Evolutionary conservation across 352 stramenopile species (phyloP).

Genomic region (Blastocystis sp.): DNA sequence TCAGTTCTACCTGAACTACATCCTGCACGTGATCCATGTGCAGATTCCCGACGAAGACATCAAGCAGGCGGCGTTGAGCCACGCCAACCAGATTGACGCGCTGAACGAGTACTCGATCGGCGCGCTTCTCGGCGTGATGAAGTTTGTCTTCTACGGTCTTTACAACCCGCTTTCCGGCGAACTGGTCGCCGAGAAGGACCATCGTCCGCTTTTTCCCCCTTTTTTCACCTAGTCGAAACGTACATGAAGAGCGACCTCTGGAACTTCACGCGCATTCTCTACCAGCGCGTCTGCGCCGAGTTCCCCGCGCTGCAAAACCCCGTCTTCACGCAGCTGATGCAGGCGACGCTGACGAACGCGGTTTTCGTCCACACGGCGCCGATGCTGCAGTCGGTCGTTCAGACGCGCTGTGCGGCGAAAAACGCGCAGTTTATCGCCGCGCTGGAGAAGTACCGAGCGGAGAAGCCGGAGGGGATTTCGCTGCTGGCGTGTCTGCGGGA

Average conservation of each 20-base stretch:
- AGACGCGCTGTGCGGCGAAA: not conserved
- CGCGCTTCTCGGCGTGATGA: not conserved
- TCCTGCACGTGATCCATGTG: conserved; percentile 28
- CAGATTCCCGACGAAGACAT: conserved; percentile 39
- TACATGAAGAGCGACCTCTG: conserved; percentile 22
- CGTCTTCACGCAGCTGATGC: not conserved
- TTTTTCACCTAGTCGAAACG: not conserved
- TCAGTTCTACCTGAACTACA: conserved; percentile 49
- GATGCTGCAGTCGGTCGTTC: not conserved
- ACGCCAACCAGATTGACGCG: conserved; percentile 12
- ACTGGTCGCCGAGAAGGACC: not conserved
- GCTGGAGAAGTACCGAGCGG: not conserved
- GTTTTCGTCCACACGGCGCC: conserved; percentile 17
- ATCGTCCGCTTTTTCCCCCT: not conserved
- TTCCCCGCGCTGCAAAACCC: not conserved
- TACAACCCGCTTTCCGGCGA: not conserved
- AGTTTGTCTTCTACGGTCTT: conserved; percentile 5
- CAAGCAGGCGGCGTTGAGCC: not conserved
- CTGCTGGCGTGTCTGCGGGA: not conserved
- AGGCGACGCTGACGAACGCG: not conserved
- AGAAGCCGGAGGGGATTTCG: not conserved
- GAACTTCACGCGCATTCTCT: not conserved
- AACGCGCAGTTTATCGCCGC: not conserved
- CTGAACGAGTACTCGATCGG: conserved; percentile 27
- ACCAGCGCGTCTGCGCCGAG: not conserved